Conservation (phyloP, 768 basidiomycete genomes). For the Cyclocybe aegerita region DNA sequence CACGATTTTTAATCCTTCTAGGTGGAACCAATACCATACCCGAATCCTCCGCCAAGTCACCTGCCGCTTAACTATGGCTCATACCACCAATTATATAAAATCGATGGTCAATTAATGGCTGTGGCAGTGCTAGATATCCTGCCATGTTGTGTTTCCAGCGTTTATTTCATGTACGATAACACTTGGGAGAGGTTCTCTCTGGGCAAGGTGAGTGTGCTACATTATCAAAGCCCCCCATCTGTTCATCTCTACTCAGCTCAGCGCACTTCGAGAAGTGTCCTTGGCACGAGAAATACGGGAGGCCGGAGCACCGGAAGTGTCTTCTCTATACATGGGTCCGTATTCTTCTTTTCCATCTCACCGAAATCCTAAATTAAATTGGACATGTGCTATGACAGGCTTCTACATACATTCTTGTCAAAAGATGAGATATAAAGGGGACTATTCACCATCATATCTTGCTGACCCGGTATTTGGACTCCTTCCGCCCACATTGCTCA, state of each 20-base stretch:
- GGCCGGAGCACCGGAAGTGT: constrained; percentile 63
- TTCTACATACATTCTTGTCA: constrained; percentile 90
- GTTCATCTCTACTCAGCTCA: constrained; percentile 50
- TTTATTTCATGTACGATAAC: constrained; percentile 88
- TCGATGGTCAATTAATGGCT: constrained; percentile 82
- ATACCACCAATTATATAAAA: constrained; percentile 84
- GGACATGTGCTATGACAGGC: constrained; percentile 44
- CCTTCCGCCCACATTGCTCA: background rate
- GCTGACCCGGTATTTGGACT: constrained; percentile 67
- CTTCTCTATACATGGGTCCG: constrained; percentile 85
- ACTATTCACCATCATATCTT: constrained; percentile 86
- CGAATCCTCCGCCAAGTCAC: constrained; percentile 43
- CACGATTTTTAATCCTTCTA: constrained; percentile 21
- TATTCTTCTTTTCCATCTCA: background rate
- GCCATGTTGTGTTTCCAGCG: constrained; percentile 77
- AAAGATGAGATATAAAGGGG: constrained; percentile 97
- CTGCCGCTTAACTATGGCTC: constrained; percentile 86
- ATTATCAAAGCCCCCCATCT: background rate
- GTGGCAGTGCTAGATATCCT: constrained; percentile 90
- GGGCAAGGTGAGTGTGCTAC: constrained; percentile 59
- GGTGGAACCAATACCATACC: constrained; percentile 63
- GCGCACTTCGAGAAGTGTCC: constrained; percentile 78
- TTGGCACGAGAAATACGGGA: constrained; percentile 74
- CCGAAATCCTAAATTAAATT: background rate
- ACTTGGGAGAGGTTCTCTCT: constrained; percentile 68